Conservation (phyloP, 75 land plant genomes). For the Picea sitchensis region DNA sequence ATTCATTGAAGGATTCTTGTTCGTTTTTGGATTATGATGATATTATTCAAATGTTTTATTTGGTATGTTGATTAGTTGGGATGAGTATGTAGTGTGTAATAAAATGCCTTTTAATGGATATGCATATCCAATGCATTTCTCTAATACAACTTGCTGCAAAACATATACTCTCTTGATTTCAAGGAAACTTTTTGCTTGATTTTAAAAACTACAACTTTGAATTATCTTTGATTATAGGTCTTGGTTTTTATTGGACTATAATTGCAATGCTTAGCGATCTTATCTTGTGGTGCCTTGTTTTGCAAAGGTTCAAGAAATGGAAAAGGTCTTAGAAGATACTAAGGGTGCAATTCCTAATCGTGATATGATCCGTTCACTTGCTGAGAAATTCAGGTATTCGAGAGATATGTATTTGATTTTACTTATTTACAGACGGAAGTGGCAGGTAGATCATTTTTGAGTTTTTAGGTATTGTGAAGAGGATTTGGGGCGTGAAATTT, state of each 20-base stretch:
- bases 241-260: neutral
- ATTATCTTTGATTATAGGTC: neutral
- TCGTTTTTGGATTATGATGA: too few relatives aligned
- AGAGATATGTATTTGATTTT: neutral
- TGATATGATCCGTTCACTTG: slow-evolving; percentile 52
- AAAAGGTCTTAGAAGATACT: slow-evolving; percentile 57
- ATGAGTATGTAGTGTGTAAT: neutral
- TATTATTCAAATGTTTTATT: neutral
- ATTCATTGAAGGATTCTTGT: too few relatives aligned
- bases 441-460: neutral
- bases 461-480: neutral
- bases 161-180: neutral
- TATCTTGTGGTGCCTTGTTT: neutral
- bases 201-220: neutral
- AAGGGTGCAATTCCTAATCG: slow-evolving; percentile 64
- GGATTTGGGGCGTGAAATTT: neutral
- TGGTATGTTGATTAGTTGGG: neutral
- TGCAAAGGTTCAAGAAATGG: slow-evolving; percentile 77
- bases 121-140: neutral
- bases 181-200: neutral
- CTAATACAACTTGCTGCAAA: neutral
- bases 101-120: neutral
- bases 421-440: neutral
- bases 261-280: neutral
- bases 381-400: slow-evolving; percentile 72